phyloP scores from a whole-genome alignment of 176 grass and related monocot species.

The Typha latifolia region DNA sequence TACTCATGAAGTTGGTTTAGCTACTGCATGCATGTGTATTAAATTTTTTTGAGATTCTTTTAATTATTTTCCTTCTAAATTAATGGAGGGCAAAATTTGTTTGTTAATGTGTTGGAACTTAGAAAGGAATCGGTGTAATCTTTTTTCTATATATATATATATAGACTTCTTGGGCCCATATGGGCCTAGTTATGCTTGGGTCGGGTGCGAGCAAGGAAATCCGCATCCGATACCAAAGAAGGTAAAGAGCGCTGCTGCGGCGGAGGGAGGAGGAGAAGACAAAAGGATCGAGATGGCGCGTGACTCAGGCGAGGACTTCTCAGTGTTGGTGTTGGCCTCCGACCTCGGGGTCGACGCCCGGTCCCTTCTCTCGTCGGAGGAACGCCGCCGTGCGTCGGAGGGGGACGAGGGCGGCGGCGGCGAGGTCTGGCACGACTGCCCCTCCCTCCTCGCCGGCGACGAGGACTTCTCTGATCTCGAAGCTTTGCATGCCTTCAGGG shows the following conservation, averaged over 20 bases:
- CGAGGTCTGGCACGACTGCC: slow-evolving; percentile 80
- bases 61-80: too few species aligned
- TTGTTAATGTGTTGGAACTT: too few species aligned
- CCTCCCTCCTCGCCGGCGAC: slow-evolving; percentile 26
- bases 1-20: too few species aligned
- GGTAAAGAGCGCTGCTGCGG: background rate
- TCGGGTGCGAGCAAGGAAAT: too few species aligned
- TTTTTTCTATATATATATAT: too few species aligned
- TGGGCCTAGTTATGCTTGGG: too few species aligned
- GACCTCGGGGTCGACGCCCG: slow-evolving; percentile 57
- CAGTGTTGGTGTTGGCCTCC: slow-evolving; percentile 67
- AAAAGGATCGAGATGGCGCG: slow-evolving; percentile 7
- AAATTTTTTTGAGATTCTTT: too few species aligned
- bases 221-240: too few species aligned
- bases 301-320: slow-evolving; percentile 41
- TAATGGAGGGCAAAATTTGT: too few species aligned
- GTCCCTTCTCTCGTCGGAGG: slow-evolving; percentile 34
- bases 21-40: too few species aligned
- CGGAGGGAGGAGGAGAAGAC: background rate
- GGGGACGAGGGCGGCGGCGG: slow-evolving; percentile 1
- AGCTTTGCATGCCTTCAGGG: slow-evolving; percentile 62
- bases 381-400: slow-evolving; percentile 8
- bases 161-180: too few species aligned
- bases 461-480: slow-evolving; percentile 90
- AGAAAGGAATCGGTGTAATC: too few species aligned